A percentile compares a stretch with the other conserved stretches of the same genome.
Evolutionary conservation across 225 moss, liverwort and hornwort species (phyloP).

Genomic region (Thuidium tamariscinum): DNA sequence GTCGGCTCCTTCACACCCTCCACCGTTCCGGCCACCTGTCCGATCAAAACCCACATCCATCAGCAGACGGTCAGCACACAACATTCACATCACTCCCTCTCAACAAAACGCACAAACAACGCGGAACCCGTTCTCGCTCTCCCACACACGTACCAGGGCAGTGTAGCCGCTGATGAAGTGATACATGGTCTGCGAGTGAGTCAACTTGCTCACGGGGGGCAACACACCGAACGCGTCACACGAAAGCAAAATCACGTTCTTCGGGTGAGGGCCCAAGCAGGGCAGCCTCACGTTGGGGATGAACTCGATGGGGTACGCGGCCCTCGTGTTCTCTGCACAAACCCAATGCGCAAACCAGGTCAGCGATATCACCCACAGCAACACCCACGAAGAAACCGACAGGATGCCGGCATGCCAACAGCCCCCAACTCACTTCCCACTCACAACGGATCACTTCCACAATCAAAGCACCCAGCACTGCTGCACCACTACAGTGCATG

Average conservation of each 20-base stretch:
- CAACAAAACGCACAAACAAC: background rate
- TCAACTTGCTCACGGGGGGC: constrained; percentile 97
- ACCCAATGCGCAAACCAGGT: background rate
- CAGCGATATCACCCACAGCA: background rate
- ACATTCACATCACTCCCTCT: background rate
- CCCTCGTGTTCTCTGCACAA: constrained; percentile 84
- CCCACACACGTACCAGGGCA: constrained; percentile 56
- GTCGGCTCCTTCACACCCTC: constrained; percentile 94
- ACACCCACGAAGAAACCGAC: too few relatives aligned
- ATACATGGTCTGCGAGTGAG: constrained; percentile 92
- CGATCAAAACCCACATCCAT: background rate
- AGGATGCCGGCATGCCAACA: background rate
- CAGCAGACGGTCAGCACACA: constrained; percentile 1
- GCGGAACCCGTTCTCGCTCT: background rate
- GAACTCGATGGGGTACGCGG: constrained; percentile 95
- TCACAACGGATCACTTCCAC: background rate
- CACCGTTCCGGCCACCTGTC: constrained; percentile 93
- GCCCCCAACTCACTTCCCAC: background rate
- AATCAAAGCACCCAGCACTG: background rate
- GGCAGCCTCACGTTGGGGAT: constrained; percentile 94
- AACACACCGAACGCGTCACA: constrained; percentile 97
- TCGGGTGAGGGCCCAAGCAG: constrained; percentile 92
- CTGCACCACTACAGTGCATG: fast-evolving
- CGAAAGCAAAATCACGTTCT: constrained; percentile 85
- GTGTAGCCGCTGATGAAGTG: constrained; percentile 99